Conservation (phyloP, 345 rosid genomes). For the Ceriops tagal region DNA sequence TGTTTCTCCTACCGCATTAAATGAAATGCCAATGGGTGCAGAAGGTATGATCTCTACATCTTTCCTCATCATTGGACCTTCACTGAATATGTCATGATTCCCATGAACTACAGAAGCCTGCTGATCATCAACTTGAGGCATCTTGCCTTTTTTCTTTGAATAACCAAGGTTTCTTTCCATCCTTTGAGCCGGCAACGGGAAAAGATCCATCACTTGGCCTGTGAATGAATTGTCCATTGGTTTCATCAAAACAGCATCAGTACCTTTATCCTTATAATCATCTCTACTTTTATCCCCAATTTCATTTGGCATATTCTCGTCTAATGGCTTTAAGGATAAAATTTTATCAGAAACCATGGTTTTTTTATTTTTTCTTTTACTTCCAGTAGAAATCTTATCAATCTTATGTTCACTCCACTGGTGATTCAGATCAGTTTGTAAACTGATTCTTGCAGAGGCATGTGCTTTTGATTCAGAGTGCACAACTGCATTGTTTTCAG, state of each 20-base stretch:
- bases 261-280: conserved; percentile 13
- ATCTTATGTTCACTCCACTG: conserved; percentile 33
- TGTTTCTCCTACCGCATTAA: conserved; percentile 32
- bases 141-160: conserved; percentile 52
- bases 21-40: conserved; percentile 23
- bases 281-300: conserved; percentile 28
- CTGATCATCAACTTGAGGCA: conserved; percentile 29
- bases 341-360: conserved; percentile 33
- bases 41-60: conserved; percentile 25
- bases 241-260: conserved; percentile 26
- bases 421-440: conserved; percentile 32
- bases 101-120: conserved; percentile 31
- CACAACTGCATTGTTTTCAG: conserved; percentile 27
- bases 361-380: conserved; percentile 53
- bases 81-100: conserved; percentile 30
- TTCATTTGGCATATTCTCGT: conserved; percentile 35
- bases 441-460: conserved; percentile 26
- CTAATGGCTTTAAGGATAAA: conserved; percentile 28
- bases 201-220: conserved; percentile 34
- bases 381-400: conserved; percentile 34
- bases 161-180: conserved; percentile 37
- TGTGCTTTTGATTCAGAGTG: conserved; percentile 39
- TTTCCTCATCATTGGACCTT: conserved; percentile 28
- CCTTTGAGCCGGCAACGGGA: conserved; percentile 37
- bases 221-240: conserved; percentile 22